phyloP scores from a whole-genome alignment of 2,329 filamentous ascomycete genomes.

The Alternaria sp. region DNA sequence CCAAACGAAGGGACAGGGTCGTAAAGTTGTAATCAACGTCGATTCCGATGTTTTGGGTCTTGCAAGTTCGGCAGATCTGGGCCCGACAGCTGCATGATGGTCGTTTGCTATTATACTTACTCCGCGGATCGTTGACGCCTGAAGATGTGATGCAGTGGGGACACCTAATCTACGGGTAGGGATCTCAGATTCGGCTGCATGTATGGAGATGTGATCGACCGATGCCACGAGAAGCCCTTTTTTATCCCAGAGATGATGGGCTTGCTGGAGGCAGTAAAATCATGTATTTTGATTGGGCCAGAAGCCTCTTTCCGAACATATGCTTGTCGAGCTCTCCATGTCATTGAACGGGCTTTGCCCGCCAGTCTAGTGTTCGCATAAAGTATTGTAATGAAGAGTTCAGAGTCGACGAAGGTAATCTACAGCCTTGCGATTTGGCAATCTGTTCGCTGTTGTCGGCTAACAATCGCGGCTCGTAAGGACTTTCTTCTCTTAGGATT shows the following conservation, averaged over 20 bases:
- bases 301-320: background rate
- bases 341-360: no score
- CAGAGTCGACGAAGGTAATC: background rate
- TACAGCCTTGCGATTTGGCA: background rate
- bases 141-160: background rate
- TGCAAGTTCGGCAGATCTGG: background rate
- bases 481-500: background rate
- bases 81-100: background rate
- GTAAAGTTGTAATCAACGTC: background rate
- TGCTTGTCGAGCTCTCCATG: background rate
- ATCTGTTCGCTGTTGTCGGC: background rate
- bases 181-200: background rate
- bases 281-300: background rate
- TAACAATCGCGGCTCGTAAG: background rate
- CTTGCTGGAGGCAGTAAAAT: background rate
- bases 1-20: background rate
- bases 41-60: background rate
- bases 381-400: background rate
- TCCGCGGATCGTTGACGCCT: background rate
- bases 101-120: background rate
- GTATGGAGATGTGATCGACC: background rate
- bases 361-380: background rate
- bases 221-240: background rate
- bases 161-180: background rate
- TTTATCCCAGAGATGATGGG: no score